Base-by-base conservation (phyloP, 1,284 basidiomycete genomes). In the Bothia castanella region DNA sequence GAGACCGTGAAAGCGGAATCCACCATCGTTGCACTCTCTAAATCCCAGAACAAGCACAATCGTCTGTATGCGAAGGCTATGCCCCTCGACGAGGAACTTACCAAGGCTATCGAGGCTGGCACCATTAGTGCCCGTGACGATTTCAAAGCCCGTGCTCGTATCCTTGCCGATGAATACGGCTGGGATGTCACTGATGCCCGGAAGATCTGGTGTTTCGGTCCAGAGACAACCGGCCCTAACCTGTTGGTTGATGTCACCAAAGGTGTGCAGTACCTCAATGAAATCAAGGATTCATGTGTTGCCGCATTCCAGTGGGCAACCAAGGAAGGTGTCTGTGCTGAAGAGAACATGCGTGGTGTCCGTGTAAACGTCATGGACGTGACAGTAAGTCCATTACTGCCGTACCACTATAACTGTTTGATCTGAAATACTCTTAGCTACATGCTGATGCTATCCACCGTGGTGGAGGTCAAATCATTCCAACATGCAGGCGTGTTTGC, bases 11-110 rank as follows among this genome's bases (percentile, higher is more conserved):
- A 89, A 77, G 78, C 92, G 52, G 92, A 98, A 77, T 98, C 96
- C 8, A 87, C 87, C 53, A 98, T 99, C 68, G 87, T 92, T 58
- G 97, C 97, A 37, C 81, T 99, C 49, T 98, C 97, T 61, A 99
- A 99, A 76, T 99, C 97, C 45, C 97, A 98, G 79, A 99, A 99
- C 84, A 99, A 99, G 85, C 97, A 99, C 87, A 99, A 99, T 74
- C 92, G 97, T 80, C 81, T 99, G 57, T 99, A 88, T 73, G 84
- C 89, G 60, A 94, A 93, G 80, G 96, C 97, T 40, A 63, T 86
- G 76, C 97, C 97, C 45, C 72, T 99, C 56, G 92, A 91, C 34
- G 97, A 99, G 70, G 94, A 97, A 72, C 84, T 99, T 55, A 87
- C 92, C 60, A 82, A 83, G 66, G 95, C 92, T 58, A 98, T 99